Conservation (phyloP, 345 rosid genomes). For the Mallotus nudiflorus region DNA sequence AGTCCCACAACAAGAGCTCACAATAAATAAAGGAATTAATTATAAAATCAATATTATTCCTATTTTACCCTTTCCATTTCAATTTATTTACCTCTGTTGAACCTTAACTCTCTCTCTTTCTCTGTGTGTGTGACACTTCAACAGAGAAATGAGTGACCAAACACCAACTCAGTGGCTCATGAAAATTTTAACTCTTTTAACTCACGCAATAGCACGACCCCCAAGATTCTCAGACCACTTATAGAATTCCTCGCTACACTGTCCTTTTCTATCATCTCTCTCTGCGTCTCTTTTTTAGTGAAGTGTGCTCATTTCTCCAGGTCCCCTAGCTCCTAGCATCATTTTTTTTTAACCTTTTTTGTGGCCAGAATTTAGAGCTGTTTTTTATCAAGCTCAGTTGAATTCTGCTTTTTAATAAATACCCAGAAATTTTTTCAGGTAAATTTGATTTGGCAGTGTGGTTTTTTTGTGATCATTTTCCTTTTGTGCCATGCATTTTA, state of each 20-base stretch:
- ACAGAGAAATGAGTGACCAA: not conserved
- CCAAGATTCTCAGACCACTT: slow-evolving; percentile 8
- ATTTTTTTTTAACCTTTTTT: no score
- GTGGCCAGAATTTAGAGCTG: not conserved
- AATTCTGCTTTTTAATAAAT: not conserved
- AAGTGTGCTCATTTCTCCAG: not conserved
- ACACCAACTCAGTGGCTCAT: not conserved
- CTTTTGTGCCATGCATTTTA: not conserved
- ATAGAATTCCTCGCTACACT: not conserved
- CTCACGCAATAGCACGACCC: slow-evolving; percentile 4
- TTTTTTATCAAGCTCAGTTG: not conserved
- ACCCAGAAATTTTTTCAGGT: slow-evolving; percentile 8
- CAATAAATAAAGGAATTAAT: no score
- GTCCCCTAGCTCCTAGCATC: no score
- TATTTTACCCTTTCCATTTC: not conserved
- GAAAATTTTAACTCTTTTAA: not conserved
- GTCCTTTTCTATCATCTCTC: not conserved
- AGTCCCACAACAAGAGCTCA: not conserved
- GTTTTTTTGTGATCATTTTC: not conserved
- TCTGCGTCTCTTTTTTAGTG: not conserved
- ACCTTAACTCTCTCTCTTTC: not conserved
- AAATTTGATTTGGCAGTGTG: not conserved
- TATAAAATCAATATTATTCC: not conserved
- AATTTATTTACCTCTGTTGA: not conserved
- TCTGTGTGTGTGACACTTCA: not conserved